These are phyloP conservation scores for Pseudogymnoascus verrucosus DNA, from an alignment of 2,329 filamentous ascomycete genomes.

Conservation along the genomic window DNA sequence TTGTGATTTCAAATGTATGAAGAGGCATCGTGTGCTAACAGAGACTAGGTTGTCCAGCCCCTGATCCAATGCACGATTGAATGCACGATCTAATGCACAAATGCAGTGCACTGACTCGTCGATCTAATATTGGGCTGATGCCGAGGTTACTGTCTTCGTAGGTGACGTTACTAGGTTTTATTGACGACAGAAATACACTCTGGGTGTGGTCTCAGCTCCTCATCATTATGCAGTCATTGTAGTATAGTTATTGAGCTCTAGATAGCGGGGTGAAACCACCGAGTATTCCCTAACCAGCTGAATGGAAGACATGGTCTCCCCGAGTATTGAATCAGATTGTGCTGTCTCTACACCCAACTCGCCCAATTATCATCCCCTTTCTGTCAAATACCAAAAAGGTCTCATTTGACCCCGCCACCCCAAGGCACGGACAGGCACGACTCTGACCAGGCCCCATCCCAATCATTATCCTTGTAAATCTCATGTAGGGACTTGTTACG, in stretches of 20 bases:
- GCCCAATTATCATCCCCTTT: background rate
- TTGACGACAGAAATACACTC: background rate
- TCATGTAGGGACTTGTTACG: background rate
- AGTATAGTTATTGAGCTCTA: background rate
- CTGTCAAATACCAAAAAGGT: background rate
- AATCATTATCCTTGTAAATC: background rate
- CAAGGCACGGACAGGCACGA: background rate
- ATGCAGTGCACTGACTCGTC: background rate
- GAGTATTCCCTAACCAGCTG: background rate
- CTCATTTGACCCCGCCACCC: background rate
- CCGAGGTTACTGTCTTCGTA: background rate
- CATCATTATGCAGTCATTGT: background rate
- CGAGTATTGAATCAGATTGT: background rate
- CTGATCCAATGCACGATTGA: background rate
- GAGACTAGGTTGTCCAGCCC: background rate
- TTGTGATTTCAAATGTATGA: background rate
- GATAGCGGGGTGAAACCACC: background rate
- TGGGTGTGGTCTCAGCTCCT: background rate
- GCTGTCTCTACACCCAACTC: background rate
- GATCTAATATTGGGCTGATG: background rate
- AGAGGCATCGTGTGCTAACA: background rate
- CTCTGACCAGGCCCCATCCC: background rate
- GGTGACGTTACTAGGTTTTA: background rate
- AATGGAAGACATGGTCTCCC: background rate
- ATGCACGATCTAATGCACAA: background rate